These are phyloP conservation scores for Aspergillus phoenicis DNA, from an alignment of 2,329 filamentous ascomycete genomes.

Conservation along the genomic window DNA sequence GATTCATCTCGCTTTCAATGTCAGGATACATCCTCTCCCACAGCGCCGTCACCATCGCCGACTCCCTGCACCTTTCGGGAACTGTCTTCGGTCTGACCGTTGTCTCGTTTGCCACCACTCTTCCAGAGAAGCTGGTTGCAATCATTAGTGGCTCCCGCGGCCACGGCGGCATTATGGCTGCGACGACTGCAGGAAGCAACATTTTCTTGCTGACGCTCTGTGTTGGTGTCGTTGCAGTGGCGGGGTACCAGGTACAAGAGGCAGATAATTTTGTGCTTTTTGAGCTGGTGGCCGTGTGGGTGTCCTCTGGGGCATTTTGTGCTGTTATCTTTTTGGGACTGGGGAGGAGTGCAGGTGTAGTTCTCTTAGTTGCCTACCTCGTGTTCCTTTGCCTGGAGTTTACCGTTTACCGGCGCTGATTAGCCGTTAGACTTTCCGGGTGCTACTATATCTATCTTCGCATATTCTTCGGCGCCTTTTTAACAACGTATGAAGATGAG, in stretches of 20 bases:
- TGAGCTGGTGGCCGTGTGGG: constrained; percentile 28
- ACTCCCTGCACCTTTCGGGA: constrained; percentile 47
- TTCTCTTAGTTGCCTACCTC: constrained; percentile 36
- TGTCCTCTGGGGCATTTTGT: constrained; percentile 19
- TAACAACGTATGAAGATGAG: no score
- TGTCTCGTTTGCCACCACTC: constrained; percentile 55
- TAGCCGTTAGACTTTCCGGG: no score
- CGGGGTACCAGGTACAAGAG: neutral
- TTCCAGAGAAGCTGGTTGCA: constrained; percentile 58
- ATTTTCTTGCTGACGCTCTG: constrained; percentile 58
- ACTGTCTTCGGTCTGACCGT: constrained; percentile 53
- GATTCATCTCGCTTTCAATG: constrained; percentile 49
- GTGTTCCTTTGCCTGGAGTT: constrained; percentile 41
- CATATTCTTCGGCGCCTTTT: no score
- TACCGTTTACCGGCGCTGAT: constrained; percentile 17
- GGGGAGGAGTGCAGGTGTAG: constrained; percentile 22
- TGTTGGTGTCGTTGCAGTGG: constrained; percentile 36
- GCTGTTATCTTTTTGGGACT: constrained; percentile 22
- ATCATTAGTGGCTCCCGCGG: constrained; percentile 52
- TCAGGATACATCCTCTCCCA: constrained; percentile 55
- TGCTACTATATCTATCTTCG: no score
- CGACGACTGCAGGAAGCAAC: constrained; percentile 58
- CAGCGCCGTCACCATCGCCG: constrained; percentile 45
- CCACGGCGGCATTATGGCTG: constrained; percentile 54
- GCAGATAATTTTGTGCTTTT: constrained; percentile 26